phyloP scores from a whole-genome alignment of 345 rosid genomes.

The Schrenkiella parvula region DNA sequence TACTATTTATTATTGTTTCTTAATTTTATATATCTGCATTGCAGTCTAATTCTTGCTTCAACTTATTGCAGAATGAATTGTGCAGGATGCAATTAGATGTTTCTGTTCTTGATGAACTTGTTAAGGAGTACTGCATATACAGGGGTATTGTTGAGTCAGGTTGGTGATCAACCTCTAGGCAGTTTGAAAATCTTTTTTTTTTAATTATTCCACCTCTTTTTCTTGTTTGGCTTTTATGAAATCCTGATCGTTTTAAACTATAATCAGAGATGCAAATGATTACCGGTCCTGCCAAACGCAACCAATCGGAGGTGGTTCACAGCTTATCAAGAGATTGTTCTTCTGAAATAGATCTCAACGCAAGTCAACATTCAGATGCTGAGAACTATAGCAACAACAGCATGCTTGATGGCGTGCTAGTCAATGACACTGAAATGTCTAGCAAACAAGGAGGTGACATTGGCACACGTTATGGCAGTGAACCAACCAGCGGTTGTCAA shows the following conservation, averaged over 20 bases:
- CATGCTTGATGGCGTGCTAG: slow-evolving; percentile 40
- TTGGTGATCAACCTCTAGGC: slow-evolving; percentile 11
- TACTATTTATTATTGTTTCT: background rate
- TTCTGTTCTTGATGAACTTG: slow-evolving; percentile 75
- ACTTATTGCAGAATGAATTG: slow-evolving; percentile 77
- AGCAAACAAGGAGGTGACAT: slow-evolving; percentile 45
- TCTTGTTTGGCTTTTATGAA: slow-evolving; percentile 3
- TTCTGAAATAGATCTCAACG: slow-evolving; percentile 47
- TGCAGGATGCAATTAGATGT: slow-evolving; percentile 82
- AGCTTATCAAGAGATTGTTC: slow-evolving; percentile 48
- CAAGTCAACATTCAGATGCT: slow-evolving; percentile 53
- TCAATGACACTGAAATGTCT: slow-evolving; percentile 42
- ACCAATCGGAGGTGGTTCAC: slow-evolving; percentile 40
- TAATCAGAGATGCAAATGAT: slow-evolving; percentile 40
- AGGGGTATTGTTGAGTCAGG: slow-evolving; percentile 78
- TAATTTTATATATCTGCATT: background rate
- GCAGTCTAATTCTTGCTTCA: slow-evolving; percentile 20
- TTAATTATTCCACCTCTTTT: background rate
- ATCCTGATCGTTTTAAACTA: slow-evolving; percentile 9
- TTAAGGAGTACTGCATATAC: slow-evolving; percentile 84
- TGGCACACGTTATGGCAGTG: slow-evolving; percentile 57
- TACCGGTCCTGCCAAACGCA: slow-evolving; percentile 37
- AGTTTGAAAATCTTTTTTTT: background rate
- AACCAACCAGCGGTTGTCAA: slow-evolving; percentile 45
- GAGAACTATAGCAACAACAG: slow-evolving; percentile 41